Evolutionary conservation across 2,329 filamentous ascomycete species (phyloP).

Genomic region (Fusarium robinianum): DNA sequence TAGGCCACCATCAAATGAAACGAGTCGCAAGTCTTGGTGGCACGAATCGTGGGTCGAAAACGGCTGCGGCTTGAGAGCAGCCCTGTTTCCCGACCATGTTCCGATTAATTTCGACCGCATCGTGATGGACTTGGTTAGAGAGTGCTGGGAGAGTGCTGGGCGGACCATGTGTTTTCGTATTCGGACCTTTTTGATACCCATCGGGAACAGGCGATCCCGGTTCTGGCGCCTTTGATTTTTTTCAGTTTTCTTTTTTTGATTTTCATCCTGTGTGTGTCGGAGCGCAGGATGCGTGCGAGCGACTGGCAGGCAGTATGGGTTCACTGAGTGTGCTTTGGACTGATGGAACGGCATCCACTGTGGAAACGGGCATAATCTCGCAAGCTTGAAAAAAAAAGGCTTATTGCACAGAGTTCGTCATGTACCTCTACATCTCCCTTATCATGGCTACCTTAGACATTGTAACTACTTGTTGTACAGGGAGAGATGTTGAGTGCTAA

Average conservation of each 20-base stretch:
- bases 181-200: slow-evolving; percentile 48
- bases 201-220: slow-evolving; percentile 35
- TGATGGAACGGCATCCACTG: slow-evolving; percentile 23
- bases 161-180: slow-evolving; percentile 35
- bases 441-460: too few species aligned
- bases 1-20: slow-evolving; percentile 41
- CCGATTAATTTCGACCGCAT: slow-evolving; percentile 8
- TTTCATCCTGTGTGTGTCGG: slow-evolving; percentile 26
- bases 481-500: slow-evolving; percentile 16
- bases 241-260: slow-evolving; percentile 27
- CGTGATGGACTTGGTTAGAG: slow-evolving; percentile 27
- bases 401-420: slow-evolving; percentile 30
- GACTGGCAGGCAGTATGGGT: slow-evolving; percentile 16
- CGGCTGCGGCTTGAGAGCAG: slow-evolving; percentile 40
- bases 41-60: slow-evolving; percentile 42
- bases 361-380: slow-evolving; percentile 17
- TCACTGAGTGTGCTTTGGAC: slow-evolving; percentile 10
- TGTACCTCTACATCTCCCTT: slow-evolving; percentile 32
- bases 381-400: slow-evolving; percentile 22
- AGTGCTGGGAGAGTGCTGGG: too few species aligned
- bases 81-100: slow-evolving; percentile 4
- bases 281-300: slow-evolving; percentile 22
- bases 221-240: slow-evolving; percentile 28
- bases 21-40: slow-evolving; percentile 40
- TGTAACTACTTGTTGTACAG: slow-evolving; percentile 33